A percentile compares a stretch with the other conserved stretches of the same genome.
phyloP scores from a whole-genome alignment of 495 filamentous ascomycete species.

The Monascus purpureus region DNA sequence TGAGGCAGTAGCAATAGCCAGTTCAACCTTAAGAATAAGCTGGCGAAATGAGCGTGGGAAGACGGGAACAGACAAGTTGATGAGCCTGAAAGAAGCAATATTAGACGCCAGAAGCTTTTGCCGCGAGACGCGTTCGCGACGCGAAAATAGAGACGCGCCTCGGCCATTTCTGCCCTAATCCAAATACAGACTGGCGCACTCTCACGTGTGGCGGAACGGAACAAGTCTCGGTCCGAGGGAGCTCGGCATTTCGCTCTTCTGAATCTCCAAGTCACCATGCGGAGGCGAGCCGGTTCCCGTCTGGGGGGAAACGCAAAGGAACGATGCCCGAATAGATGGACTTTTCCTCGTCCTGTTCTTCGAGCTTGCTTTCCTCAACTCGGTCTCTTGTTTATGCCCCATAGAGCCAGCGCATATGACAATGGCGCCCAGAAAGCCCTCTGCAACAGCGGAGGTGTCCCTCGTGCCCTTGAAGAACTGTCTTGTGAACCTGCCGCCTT shows the following conservation, averaged over 20 bases:
- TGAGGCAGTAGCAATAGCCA: constrained; percentile 8
- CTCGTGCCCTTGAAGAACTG: constrained; percentile 82
- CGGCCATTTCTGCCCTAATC: constrained; percentile 8
- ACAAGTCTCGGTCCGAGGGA: constrained; percentile 19
- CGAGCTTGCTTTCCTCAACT: constrained; percentile 2
- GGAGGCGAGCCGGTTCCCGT: no score
- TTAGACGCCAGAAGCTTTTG: constrained; percentile 5
- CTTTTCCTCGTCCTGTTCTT: constrained; percentile 9
- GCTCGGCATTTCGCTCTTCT: constrained; percentile 10
- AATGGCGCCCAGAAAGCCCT: constrained; percentile 57
- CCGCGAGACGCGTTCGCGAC: constrained; percentile 16
- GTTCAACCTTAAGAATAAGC: constrained; percentile 7
- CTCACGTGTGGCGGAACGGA: constrained; percentile 17
- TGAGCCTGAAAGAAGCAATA: background rate
- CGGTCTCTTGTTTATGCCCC: constrained; percentile 2
- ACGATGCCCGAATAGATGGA: background rate
- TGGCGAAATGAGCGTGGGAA: constrained; percentile 10
- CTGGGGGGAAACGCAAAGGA: background rate
- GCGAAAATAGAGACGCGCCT: constrained; percentile 14
- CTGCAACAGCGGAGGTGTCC: constrained; percentile 60
- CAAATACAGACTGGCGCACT: background rate
- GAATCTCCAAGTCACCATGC: constrained; percentile 2
- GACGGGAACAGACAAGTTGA: background rate
- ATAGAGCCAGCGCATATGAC: no score
- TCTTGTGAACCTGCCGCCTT: constrained; percentile 83